phyloP scores from a whole-genome alignment of 805 yeast genomes.

The Pichia occidentalis region DNA sequence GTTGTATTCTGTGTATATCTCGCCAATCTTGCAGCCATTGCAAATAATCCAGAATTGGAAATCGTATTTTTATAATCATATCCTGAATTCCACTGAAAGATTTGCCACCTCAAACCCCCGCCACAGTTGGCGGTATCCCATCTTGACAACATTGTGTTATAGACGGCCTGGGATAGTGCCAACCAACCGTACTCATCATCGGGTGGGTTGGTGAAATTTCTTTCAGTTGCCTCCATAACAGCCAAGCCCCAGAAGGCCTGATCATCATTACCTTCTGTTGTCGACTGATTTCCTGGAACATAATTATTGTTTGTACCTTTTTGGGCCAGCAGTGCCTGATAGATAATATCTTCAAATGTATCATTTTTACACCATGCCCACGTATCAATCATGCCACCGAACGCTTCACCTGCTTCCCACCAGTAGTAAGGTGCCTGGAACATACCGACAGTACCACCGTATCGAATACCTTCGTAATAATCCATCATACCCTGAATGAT shows the following conservation, averaged over 20 bases:
- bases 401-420: conserved; percentile 90
- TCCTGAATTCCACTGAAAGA: conserved; percentile 82
- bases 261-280: conserved; percentile 89
- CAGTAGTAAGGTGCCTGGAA: conserved; percentile 73
- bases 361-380: conserved; percentile 64
- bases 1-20: conserved; percentile 68
- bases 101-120: conserved; percentile 92
- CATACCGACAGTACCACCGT: conserved; percentile 69
- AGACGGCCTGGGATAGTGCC: conserved; percentile 74
- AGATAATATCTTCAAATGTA: conserved; percentile 51
- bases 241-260: conserved; percentile 92
- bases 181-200: conserved; percentile 45
- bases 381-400: conserved; percentile 65
- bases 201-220: conserved; percentile 74
- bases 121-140: conserved; percentile 63
- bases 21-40: conserved; percentile 76
- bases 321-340: conserved; percentile 59
- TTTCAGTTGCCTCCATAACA: conserved; percentile 77
- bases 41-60: conserved; percentile 78
- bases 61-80: conserved; percentile 84
- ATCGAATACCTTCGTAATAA: conserved; percentile 62
- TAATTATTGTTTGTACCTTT: conserved; percentile 59
- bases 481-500: conserved; percentile 71
- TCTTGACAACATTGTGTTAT: conserved; percentile 72
- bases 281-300: conserved; percentile 73